Percentiles rank a stretch among this genome's conserved stretches.
Conservation (phyloP, 305 asterid genomes). For the Nicotiana rustica region DNA sequence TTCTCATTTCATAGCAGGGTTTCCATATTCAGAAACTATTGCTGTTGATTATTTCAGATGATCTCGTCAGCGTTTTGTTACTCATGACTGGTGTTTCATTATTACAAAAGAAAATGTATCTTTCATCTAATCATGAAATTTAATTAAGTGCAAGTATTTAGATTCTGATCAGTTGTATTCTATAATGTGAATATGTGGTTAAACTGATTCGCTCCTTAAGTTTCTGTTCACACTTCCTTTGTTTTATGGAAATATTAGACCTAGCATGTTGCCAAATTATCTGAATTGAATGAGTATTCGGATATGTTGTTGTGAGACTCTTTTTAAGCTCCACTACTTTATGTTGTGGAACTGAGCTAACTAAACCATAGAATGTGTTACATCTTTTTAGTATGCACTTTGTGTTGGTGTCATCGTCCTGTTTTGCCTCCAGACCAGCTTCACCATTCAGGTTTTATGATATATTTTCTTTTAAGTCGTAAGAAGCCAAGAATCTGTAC, state of each 20-base stretch:
- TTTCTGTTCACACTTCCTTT: slow-evolving; percentile 22
- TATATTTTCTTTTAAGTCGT: not conserved
- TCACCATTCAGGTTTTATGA: not conserved
- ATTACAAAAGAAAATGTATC: not conserved
- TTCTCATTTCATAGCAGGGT: slow-evolving; percentile 31
- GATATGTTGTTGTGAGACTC: not conserved
- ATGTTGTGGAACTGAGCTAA: not conserved
- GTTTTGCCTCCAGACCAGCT: slow-evolving; percentile 8
- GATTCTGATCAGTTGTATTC: not conserved
- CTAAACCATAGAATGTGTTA: not conserved
- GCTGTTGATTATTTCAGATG: slow-evolving; percentile 23
- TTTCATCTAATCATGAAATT: not conserved
- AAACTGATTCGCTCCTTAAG: not conserved
- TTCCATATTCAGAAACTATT: not conserved
- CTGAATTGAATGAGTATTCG: not conserved
- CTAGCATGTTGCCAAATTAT: not conserved
- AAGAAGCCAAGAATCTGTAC: not conserved
- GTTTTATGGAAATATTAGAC: not conserved
- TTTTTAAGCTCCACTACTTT: not conserved
- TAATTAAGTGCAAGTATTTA: not conserved
- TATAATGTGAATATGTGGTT: not conserved
- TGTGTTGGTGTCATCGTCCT: slow-evolving; percentile 23
- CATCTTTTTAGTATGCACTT: slow-evolving; percentile 1
- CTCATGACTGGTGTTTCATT: not conserved
- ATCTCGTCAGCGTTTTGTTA: not conserved